Percentiles rank a stretch among this genome's conserved stretches.
These are phyloP conservation scores for Kluyveromyces marxianus DNA, from an alignment of 1,139 yeast species.

Conservation along the genomic window DNA sequence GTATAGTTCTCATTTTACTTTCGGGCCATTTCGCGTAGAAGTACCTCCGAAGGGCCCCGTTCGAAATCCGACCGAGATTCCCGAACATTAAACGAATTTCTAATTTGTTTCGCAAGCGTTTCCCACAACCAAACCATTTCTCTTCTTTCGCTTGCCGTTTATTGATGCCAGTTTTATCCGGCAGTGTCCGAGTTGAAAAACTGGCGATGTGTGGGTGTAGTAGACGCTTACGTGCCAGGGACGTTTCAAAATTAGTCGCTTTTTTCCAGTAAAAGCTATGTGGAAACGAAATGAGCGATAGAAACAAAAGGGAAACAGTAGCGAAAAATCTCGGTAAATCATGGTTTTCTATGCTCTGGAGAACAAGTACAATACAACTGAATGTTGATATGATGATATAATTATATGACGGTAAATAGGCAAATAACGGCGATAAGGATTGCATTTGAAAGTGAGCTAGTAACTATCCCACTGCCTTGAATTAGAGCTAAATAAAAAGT, in stretches of 20 bases:
- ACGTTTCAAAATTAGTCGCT: not conserved
- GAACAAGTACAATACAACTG: too few relatives aligned
- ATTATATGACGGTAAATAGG: too few relatives aligned
- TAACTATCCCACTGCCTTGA: not conserved
- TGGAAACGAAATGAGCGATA: not conserved
- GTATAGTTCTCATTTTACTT: not conserved
- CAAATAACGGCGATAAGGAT: too few relatives aligned
- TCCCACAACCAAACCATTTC: conserved; percentile 1
- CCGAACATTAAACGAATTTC: not conserved
- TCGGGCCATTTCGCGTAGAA: conserved; percentile 5
- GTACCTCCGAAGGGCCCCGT: not conserved
- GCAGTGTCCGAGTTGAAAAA: conserved; percentile 4
- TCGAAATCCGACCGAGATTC: not conserved
- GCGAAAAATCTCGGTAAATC: not conserved
- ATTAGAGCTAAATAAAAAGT: not conserved
- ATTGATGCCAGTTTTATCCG: conserved; percentile 1
- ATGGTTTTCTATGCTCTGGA: too few relatives aligned
- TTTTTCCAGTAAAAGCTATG: not conserved
- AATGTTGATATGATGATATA: too few relatives aligned
- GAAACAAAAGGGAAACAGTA: conserved; percentile 1
- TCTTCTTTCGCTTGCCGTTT: not conserved
- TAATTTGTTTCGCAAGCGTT: conserved; percentile 2
- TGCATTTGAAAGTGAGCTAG: too few relatives aligned
- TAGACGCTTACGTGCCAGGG: not conserved
- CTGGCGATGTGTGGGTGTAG: not conserved